These are phyloP conservation scores for Dactylonectria macrodidyma DNA, from an alignment of 2,329 filamentous ascomycete species.

Conservation along the genomic window DNA sequence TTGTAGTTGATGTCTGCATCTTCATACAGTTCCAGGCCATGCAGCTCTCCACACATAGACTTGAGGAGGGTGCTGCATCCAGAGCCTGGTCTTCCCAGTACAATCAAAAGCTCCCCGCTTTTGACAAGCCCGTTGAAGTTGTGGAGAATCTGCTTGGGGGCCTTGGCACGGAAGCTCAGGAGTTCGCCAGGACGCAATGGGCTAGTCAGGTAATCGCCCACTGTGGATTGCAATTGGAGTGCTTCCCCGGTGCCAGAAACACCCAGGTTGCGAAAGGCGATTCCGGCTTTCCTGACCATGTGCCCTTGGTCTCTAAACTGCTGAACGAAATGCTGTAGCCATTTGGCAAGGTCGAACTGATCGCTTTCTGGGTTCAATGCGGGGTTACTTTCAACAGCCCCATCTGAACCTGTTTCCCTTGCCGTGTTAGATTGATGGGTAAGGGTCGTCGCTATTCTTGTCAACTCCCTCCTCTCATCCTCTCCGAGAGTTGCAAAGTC, in stretches of 20 bases:
- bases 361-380: constrained; percentile 54
- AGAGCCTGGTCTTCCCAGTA: constrained; percentile 75
- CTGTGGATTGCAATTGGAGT: constrained; percentile 77
- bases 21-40: constrained; percentile 68
- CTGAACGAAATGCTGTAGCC: constrained; percentile 55
- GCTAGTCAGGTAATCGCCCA: constrained; percentile 69
- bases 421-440: constrained; percentile 7
- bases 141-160: constrained; percentile 72
- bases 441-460: constrained; percentile 15
- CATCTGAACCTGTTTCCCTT: constrained; percentile 25
- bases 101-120: constrained; percentile 76
- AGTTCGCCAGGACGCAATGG: constrained; percentile 71
- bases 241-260: constrained; percentile 77
- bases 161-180: constrained; percentile 60
- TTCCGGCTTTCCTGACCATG: constrained; percentile 64
- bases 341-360: constrained; percentile 58
- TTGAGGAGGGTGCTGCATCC: constrained; percentile 76
- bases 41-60: constrained; percentile 70
- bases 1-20: constrained; percentile 57
- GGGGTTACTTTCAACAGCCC: constrained; percentile 39
- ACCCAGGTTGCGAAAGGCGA: constrained; percentile 74
- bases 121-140: constrained; percentile 75
- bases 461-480: too few species aligned
- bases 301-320: constrained; percentile 69
- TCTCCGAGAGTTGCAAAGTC: too few species aligned